A percentile compares a stretch with the other conserved stretches of the same genome.
These are phyloP conservation scores for Kalmusia sp. DNA, from an alignment of 2,329 filamentous ascomycete species.

Conservation along the genomic window DNA sequence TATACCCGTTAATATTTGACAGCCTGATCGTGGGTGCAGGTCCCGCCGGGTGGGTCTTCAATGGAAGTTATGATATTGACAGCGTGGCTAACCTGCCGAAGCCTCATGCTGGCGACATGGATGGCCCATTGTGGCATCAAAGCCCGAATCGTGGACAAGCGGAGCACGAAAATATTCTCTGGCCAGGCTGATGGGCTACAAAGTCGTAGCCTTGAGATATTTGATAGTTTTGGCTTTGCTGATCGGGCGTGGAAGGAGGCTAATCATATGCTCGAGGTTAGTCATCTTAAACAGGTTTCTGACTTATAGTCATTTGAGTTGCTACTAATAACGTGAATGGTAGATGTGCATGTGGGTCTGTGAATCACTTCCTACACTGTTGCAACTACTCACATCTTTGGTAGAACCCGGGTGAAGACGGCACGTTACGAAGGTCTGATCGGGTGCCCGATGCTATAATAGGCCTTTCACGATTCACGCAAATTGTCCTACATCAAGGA, in stretches of 20 bases:
- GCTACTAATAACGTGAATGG: constrained; percentile 3
- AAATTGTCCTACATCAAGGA: constrained; percentile 74
- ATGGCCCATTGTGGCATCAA: constrained; percentile 50
- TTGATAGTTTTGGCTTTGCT: constrained; percentile 71
- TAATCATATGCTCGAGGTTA: constrained; percentile 73
- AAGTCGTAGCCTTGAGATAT: constrained; percentile 52
- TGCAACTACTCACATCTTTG: constrained; percentile 18
- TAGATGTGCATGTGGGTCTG: constrained; percentile 50
- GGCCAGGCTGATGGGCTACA: constrained; percentile 53
- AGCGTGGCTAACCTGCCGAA: constrained; percentile 1
- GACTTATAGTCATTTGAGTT: not conserved
- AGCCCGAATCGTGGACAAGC: constrained; percentile 51
- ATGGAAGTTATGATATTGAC: not conserved
- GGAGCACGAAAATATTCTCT: constrained; percentile 49
- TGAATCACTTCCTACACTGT: not conserved
- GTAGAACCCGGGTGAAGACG: constrained; percentile 66
- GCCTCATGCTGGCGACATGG: constrained; percentile 51
- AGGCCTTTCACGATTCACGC: constrained; percentile 67
- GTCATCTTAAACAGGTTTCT: constrained; percentile 11
- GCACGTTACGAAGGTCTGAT: constrained; percentile 64
- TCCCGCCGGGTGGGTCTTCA: constrained; percentile 39
- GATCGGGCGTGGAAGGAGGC: constrained; percentile 70
- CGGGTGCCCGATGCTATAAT: constrained; percentile 69
- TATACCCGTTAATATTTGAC: constrained; percentile 1
- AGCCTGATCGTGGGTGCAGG: constrained; percentile 50